Evolutionary conservation across 306 rosid genomes (phyloP).

Genomic region (Chamaecrista fasciculata): DNA sequence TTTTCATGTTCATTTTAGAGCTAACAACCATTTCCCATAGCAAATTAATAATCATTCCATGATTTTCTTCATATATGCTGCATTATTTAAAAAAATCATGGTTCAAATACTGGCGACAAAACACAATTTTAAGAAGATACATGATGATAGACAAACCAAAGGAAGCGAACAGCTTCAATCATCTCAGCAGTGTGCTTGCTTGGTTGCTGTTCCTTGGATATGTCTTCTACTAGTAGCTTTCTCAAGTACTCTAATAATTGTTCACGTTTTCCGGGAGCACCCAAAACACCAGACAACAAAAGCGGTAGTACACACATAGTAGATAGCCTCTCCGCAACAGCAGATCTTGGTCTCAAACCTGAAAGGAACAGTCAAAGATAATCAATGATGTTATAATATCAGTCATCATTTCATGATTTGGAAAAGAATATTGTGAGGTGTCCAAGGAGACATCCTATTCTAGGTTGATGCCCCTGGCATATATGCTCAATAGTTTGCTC

Average conservation of each 20-base stretch:
- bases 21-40: slow-evolving; percentile 99
- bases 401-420: background rate
- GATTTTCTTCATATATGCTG: slow-evolving; percentile 81
- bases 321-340: slow-evolving; percentile 72
- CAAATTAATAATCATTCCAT: slow-evolving; percentile 70
- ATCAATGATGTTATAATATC: slow-evolving; percentile 26
- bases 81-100: slow-evolving; percentile 36
- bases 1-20: slow-evolving; percentile 71
- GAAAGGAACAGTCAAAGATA: slow-evolving; percentile 34
- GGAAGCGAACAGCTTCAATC: slow-evolving; percentile 82
- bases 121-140: slow-evolving; percentile 16
- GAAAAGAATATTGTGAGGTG: background rate
- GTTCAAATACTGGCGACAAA: slow-evolving; percentile 23
- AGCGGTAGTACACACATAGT: slow-evolving; percentile 87
- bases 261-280: slow-evolving; percentile 67
- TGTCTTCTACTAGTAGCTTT: slow-evolving; percentile 69
- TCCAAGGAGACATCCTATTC: background rate
- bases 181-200: slow-evolving; percentile 64
- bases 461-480: background rate
- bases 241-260: slow-evolving; percentile 66
- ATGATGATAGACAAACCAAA: slow-evolving; percentile 60
- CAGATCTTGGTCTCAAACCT: slow-evolving; percentile 84
- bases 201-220: slow-evolving; percentile 47
- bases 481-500: background rate
- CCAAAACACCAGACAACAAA: slow-evolving; percentile 85